Evolutionary conservation across 2,329 filamentous ascomycete genomes (phyloP), one percentile per base, ranked within the genome.

Genomic region (Teratosphaeria epicoccoides): DNA sequence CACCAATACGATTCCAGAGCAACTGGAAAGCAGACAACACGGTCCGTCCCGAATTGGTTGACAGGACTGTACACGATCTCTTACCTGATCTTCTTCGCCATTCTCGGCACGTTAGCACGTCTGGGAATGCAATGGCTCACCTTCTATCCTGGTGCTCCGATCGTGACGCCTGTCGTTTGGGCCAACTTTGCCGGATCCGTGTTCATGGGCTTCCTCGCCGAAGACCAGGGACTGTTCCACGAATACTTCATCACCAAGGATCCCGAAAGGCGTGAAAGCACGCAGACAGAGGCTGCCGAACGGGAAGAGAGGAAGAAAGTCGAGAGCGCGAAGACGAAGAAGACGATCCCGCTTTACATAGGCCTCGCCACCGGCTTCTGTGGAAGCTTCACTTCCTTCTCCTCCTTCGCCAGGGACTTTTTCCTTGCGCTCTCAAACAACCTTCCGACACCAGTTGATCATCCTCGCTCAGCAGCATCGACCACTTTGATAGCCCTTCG

Each of bases 371-470:
- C 86, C 0, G 91, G 86, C 10, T 93, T 93, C 68, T 95, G 88
- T 62, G 88, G 91, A 55, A 90, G 86, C 58, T 87, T 93, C 63
- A 96, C 90, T 0, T 90, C 85, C 9, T 95, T 95, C 69, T 95
- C 89, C 0, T 82, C 84, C 20, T 94, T 95, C 65, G 83, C 90
- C 46, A 79, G 87, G 6, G 90, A 95, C 61, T 70, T 77, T 12
- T 95, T 94, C 65, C 76, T 95, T 22, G 84, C 87, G 0, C 70
- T 94, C 17, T 83, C 87, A 3, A 93, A 95, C 64, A 78, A 85
- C 57, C 70, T 94, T 10, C 73, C 78, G 0, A 71, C 75, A 1
- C 77, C 80, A 0, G 69, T 74, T 59, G 62, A 67, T 49, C 66
- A 75, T 57, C 55, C 69, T 2, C 55, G 52, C n/a, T 49, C 49